Base-by-base conservation (phyloP, 164 flowering plant genomes). In the Vitis rotundifolia region DNA sequence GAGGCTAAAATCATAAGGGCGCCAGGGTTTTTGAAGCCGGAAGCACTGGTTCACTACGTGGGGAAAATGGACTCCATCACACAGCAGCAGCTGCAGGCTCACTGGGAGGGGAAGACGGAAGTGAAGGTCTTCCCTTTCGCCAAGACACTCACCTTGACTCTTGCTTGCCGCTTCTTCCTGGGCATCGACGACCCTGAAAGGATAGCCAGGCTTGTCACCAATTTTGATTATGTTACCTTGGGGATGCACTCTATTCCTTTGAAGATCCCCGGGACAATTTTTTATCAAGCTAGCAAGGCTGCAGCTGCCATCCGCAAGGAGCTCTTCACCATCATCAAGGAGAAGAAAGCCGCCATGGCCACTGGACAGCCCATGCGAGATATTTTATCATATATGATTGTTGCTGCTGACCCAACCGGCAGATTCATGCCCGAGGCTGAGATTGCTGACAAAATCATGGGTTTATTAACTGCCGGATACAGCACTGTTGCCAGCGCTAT, bases 361-460 rank as follows among this genome's bases (percentile, higher is more conserved):
- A 13, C 16, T 0, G 80, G 73, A 6, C 67, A 65, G 1, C 69
- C 69, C 6, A 47, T 67, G 78, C 72, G 51, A 3, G 85, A 81
- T 48, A 66, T 85, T n/a, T 51, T 83, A 57, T 68, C 82, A 3
- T 75, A 78, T 56, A 76, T 83, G 85, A 76, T 85, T 14, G 72
- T 68, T 11, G 71, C 70, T n/a, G 15, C 70, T 3, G 82, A 79
- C n/a, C 72, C 70, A 9, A 63, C 19, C 7, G 83, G 81, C 2
- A 56, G 60, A 49, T 49, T 60, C 51, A 76, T 79, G 82, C 61
- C 75, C 11, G 86, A 85, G 59, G 73, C 54, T 8, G 82, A 83
- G 73, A 73, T 85, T 57, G 79, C 79, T 4, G 83, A 78, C 26
- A 85, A 85, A 56, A 78, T 83, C 1, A 78, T 85, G 76, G 84